phyloP scores from a whole-genome alignment of 192 early-diverging fungal species.

The Mortierella antarctica region DNA sequence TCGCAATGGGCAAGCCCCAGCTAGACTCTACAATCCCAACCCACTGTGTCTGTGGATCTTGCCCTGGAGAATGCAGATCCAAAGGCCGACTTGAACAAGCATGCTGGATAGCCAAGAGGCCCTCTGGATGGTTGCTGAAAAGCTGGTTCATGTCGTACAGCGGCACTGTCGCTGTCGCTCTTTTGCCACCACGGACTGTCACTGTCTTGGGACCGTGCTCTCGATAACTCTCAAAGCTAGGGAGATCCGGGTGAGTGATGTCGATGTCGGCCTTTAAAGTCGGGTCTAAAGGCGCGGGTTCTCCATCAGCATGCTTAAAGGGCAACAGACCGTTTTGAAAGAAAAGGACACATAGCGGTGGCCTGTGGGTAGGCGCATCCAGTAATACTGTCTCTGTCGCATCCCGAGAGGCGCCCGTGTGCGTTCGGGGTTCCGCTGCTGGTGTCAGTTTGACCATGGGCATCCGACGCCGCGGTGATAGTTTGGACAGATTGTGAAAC shows the following conservation, averaged over 20 bases:
- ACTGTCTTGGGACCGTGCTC: background rate
- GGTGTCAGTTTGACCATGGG: background rate
- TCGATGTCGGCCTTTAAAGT: background rate
- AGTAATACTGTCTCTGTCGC: too few species aligned
- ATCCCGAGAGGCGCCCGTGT: too few species aligned
- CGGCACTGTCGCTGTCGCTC: background rate
- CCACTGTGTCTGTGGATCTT: background rate
- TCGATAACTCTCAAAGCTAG: background rate
- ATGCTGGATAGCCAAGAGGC: constrained; percentile 8
- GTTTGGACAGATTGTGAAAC: background rate
- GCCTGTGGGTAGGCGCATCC: too few species aligned
- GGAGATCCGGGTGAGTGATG: constrained; percentile 1
- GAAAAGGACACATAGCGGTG: constrained; percentile 21
- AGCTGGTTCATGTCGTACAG: constrained; percentile 29
- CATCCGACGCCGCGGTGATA: background rate
- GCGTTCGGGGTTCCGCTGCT: too few species aligned
- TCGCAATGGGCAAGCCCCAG: background rate
- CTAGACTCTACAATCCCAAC: constrained; percentile 14
- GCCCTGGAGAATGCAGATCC: background rate
- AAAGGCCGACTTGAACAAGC: background rate
- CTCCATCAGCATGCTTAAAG: background rate
- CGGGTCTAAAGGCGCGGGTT: background rate
- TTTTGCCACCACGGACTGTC: background rate
- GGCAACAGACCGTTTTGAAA: background rate
- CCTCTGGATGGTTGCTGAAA: constrained; percentile 27